These are phyloP conservation scores for Fusarium goolgardi DNA, from an alignment of 2,329 filamentous ascomycete species.

Conservation along the genomic window DNA sequence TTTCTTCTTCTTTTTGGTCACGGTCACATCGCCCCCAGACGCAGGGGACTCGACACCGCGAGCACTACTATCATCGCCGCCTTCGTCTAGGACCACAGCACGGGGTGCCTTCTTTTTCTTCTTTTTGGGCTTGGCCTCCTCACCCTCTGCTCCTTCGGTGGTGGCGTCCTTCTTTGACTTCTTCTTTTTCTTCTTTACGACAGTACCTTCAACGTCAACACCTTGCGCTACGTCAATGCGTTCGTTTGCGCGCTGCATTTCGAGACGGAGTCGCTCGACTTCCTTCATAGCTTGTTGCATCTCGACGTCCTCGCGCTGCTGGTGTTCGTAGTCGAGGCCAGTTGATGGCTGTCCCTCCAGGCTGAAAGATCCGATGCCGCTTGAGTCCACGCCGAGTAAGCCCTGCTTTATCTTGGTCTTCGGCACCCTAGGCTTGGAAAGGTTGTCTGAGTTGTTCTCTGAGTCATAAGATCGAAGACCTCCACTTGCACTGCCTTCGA, in stretches of 20 bases:
- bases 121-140: conserved; percentile 41
- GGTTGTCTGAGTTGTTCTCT: conserved; percentile 62
- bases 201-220: conserved; percentile 72
- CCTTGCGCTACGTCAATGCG: conserved; percentile 77
- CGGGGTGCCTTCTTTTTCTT: conserved; percentile 52
- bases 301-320: conserved; percentile 83
- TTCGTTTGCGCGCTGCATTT: conserved; percentile 88
- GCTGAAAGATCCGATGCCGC: conserved; percentile 77
- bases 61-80: conserved; percentile 36
- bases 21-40: conserved; percentile 45
- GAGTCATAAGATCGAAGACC: conserved; percentile 63
- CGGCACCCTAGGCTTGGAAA: conserved; percentile 61
- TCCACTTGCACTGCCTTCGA: conserved; percentile 65
- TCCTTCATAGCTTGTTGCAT: conserved; percentile 90
- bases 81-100: conserved; percentile 27
- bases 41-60: conserved; percentile 34
- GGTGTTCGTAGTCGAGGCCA: conserved; percentile 70
- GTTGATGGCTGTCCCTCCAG: conserved; percentile 63
- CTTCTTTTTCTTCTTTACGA: conserved; percentile 74
- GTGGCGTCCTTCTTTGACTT: conserved; percentile 59
- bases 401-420: conserved; percentile 70
- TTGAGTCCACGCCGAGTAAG: conserved; percentile 88
- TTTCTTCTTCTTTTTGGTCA: conserved; percentile 64
- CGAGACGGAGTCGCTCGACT: conserved; percentile 84
- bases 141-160: conserved; percentile 32